phyloP scores from a whole-genome alignment of 176 grass and related monocot genomes.

The Aegilops bicornis region DNA sequence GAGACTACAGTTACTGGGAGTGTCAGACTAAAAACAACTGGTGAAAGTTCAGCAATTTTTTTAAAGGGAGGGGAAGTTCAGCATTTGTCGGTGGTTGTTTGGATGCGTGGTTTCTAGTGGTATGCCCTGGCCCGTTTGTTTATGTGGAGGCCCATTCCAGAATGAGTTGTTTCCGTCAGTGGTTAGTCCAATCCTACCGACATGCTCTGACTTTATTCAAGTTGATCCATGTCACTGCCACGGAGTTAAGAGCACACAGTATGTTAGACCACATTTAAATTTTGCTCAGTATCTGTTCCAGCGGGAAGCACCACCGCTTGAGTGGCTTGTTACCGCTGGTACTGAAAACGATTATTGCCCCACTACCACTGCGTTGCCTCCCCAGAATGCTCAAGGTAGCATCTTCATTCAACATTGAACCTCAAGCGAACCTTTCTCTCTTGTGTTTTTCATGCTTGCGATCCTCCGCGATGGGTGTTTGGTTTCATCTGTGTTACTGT shows the following conservation, averaged over 20 bases:
- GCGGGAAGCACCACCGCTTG: too few species aligned
- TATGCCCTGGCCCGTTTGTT: not conserved
- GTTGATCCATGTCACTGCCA: not conserved
- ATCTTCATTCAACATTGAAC: too few species aligned
- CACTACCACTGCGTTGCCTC: too few species aligned
- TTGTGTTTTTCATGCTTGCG: too few species aligned
- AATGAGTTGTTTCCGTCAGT: not conserved
- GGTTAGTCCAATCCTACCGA: not conserved
- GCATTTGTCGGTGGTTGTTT: not conserved
- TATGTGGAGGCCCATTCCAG: not conserved
- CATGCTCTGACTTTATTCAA: slow-evolving; percentile 2
- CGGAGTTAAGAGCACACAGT: not conserved
- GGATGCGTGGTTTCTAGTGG: not conserved
- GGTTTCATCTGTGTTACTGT: too few species aligned
- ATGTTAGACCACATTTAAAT: too few species aligned
- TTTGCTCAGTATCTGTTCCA: too few species aligned
- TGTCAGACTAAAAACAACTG: not conserved
- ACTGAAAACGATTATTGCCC: too few species aligned
- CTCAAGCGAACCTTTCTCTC: too few species aligned
- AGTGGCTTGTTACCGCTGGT: too few species aligned
- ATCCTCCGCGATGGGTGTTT: too few species aligned
- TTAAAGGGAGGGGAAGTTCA: not conserved
- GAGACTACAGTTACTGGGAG: not conserved
- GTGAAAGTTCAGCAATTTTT: not conserved
- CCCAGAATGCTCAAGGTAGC: too few species aligned